Evolutionary conservation across 441 rosid species (phyloP).

Genomic region (Corymbia calophylla): DNA sequence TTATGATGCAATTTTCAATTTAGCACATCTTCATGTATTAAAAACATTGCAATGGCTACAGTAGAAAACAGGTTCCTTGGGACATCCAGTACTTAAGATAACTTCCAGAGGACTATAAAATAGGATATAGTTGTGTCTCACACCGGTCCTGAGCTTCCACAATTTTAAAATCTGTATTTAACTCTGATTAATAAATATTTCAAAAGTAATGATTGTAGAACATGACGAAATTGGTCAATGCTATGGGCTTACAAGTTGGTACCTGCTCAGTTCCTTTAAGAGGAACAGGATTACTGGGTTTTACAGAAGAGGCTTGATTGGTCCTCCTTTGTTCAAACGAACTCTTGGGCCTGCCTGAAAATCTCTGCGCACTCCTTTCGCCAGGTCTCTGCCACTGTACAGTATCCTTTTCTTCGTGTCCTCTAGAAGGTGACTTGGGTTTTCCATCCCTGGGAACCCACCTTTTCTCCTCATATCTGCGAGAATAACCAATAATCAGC

Average conservation of each 20-base stretch:
- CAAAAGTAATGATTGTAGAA: background rate
- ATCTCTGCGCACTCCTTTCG: constrained; percentile 50
- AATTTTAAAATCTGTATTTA: background rate
- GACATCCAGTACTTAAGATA: background rate
- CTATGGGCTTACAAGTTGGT: background rate
- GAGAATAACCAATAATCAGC: constrained; percentile 8
- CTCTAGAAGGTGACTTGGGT: constrained; percentile 60
- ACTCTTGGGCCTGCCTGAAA: constrained; percentile 40
- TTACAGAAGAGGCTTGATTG: constrained; percentile 35
- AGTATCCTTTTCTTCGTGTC: constrained; percentile 41
- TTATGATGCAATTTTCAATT: background rate
- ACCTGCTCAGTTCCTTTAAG: constrained; percentile 89
- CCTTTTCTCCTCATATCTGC: constrained; percentile 95
- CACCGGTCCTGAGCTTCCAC: background rate
- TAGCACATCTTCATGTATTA: background rate
- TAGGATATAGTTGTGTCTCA: constrained; percentile 6
- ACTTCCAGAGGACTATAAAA: background rate
- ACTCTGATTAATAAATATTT: background rate
- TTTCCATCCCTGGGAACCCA: constrained; percentile 78
- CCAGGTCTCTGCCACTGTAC: constrained; percentile 39
- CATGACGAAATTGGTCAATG: background rate
- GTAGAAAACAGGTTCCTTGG: background rate
- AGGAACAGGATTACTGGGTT: constrained; percentile 47
- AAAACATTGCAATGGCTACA: background rate
- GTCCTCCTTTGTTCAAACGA: constrained; percentile 52